phyloP scores from a whole-genome alignment of 2,329 filamentous ascomycete species.

The Colletotrichum euphorbiae region DNA sequence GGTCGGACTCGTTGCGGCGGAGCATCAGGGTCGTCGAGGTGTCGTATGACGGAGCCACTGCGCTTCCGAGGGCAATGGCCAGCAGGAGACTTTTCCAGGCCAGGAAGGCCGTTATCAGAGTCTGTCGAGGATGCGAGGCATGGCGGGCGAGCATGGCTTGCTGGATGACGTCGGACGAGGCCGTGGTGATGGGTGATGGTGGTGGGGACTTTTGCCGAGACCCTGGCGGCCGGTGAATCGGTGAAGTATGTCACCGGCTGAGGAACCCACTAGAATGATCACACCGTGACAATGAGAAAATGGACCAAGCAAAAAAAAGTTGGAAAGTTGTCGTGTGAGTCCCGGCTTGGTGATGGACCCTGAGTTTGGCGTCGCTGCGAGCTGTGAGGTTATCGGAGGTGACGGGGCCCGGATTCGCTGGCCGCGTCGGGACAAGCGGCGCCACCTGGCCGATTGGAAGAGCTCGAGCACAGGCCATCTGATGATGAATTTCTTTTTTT shows the following conservation, averaged over 20 bases:
- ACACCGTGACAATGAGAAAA: neutral
- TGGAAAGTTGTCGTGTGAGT: neutral
- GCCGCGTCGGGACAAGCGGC: conserved; percentile 19
- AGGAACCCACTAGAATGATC: neutral
- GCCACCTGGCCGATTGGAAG: conserved; percentile 18
- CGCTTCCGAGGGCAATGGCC: conserved; percentile 65
- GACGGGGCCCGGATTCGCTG: neutral
- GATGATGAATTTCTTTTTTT: neutral
- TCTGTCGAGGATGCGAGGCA: conserved; percentile 39
- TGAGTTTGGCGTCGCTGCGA: neutral
- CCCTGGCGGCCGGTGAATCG: conserved; percentile 11
- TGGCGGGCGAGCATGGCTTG: conserved; percentile 34
- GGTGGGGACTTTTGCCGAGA: neutral
- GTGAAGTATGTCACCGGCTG: conserved; percentile 3
- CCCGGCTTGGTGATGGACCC: too few species aligned
- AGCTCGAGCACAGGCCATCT: neutral
- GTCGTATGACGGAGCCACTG: conserved; percentile 74
- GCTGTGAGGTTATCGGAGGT: conserved; percentile 13
- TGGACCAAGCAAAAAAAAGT: neutral
- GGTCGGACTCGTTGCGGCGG: conserved; percentile 42
- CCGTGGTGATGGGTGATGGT: neutral
- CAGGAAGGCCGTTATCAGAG: conserved; percentile 59
- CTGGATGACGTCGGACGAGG: conserved; percentile 22
- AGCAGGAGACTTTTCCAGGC: conserved; percentile 77
- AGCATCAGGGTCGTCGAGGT: conserved; percentile 73